Conservation (phyloP, 2,329 filamentous ascomycete genomes). For the Penicillium carneum region DNA sequence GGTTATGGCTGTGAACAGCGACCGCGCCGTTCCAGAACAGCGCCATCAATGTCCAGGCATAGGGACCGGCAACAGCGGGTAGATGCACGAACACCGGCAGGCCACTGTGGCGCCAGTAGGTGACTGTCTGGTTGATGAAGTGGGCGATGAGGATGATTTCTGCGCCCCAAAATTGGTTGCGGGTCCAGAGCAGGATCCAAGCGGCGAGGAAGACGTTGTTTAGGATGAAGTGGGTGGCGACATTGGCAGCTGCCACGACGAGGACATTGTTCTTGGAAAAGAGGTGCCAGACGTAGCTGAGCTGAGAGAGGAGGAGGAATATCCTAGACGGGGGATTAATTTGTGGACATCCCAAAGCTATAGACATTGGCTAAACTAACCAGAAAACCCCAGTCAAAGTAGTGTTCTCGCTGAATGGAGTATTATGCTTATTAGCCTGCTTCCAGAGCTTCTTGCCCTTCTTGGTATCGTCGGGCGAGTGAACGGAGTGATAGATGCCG, state of each 20-base stretch:
- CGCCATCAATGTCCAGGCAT: conserved; percentile 85
- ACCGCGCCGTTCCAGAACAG: conserved; percentile 90
- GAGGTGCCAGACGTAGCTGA: conserved; percentile 77
- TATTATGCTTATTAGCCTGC: conserved; percentile 71
- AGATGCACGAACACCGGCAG: conserved; percentile 78
- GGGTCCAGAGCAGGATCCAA: conserved; percentile 84
- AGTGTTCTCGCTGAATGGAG: conserved; percentile 77
- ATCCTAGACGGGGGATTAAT: conserved; percentile 59
- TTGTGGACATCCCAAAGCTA: background rate
- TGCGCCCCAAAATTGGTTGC: conserved; percentile 75
- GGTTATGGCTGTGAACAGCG: conserved; percentile 71
- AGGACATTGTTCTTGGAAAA: conserved; percentile 71
- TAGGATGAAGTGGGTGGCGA: conserved; percentile 83
- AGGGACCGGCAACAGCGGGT: conserved; percentile 75
- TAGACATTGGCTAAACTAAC: conserved; percentile 53
- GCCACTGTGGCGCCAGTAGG: conserved; percentile 81
- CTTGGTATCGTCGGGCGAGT: conserved; percentile 68
- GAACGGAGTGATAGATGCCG: conserved; percentile 76
- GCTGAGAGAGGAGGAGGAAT: conserved; percentile 75
- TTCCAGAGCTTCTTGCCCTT: conserved; percentile 74
- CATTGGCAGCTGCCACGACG: conserved; percentile 74
- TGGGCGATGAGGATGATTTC: conserved; percentile 80
- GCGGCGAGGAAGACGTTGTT: conserved; percentile 84
- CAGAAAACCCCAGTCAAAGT: conserved; percentile 75
- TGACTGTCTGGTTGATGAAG: conserved; percentile 77